These are phyloP conservation scores for Pyracantha coccinea DNA, from an alignment of 331 rosid genomes.

Conservation along the genomic window DNA sequence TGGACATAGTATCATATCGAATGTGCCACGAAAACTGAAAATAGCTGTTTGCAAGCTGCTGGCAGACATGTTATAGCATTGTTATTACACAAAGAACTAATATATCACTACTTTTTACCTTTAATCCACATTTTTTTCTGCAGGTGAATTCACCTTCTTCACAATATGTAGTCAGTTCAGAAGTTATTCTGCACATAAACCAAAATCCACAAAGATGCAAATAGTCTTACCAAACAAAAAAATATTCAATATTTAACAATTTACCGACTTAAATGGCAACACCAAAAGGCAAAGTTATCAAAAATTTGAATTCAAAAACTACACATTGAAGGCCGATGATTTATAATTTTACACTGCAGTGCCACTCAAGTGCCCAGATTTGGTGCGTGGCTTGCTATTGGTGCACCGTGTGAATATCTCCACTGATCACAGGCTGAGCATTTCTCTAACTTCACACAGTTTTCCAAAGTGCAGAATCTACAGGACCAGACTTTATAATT, in stretches of 20 bases:
- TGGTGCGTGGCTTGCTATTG: constrained; percentile 34
- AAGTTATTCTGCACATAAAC: too few relatives aligned
- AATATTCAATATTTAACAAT: not conserved
- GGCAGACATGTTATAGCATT: too few relatives aligned
- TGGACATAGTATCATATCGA: too few relatives aligned
- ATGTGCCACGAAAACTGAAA: too few relatives aligned
- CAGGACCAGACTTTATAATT: constrained; percentile 62
- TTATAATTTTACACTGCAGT: not conserved
- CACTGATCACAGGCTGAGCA: constrained; percentile 80
- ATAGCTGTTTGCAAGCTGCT: too few relatives aligned
- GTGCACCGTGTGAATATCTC: constrained; percentile 81
- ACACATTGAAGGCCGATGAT: not conserved
- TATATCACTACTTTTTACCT: too few relatives aligned
- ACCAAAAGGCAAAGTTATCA: not conserved
- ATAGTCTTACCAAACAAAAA: not conserved
- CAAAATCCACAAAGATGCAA: not conserved
- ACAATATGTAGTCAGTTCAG: too few relatives aligned
- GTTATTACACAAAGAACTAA: too few relatives aligned
- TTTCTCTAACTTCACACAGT: constrained; percentile 66
- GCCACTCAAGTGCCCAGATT: constrained; percentile 46
- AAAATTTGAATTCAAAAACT: not conserved
- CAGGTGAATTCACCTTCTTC: too few relatives aligned
- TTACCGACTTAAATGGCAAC: not conserved
- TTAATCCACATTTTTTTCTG: too few relatives aligned
- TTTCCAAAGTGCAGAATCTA: constrained; percentile 77